Evolutionary conservation across 2,329 filamentous ascomycete species (phyloP).

Genomic region (Sporothrix inflata): DNA sequence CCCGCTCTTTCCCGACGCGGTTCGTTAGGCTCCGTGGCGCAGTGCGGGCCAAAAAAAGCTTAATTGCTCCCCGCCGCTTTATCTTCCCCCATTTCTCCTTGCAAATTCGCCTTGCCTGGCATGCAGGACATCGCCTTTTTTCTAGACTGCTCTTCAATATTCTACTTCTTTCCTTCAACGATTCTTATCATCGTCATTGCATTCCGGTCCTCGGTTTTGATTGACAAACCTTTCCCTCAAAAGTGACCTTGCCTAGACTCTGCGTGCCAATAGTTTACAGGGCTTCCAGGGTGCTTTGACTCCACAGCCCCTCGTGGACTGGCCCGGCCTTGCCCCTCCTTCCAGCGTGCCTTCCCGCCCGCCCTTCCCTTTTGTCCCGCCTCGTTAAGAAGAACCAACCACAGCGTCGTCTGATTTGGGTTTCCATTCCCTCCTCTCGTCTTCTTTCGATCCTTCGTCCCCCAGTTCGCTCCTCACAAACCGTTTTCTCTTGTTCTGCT

Average conservation of each 20-base stretch:
- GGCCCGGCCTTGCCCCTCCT: neutral
- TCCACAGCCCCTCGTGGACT: neutral
- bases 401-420: neutral
- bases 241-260: neutral
- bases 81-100: neutral
- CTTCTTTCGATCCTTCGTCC: neutral
- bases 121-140: neutral
- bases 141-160: too few species aligned
- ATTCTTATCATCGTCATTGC: too few species aligned
- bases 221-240: neutral
- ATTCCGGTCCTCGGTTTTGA: neutral
- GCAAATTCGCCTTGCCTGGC: conserved; percentile 7
- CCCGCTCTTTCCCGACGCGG: neutral
- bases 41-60: neutral
- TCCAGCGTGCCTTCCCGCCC: conserved; percentile 1
- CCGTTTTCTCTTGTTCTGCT: neutral
- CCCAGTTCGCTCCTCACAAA: neutral
- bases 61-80: neutral
- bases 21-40: conserved; percentile 12
- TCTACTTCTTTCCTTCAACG: too few species aligned
- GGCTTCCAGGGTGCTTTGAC: neutral
- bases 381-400: neutral
- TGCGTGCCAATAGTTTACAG: neutral
- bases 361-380: neutral
- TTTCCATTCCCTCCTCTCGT: neutral